A percentile compares a stretch with the other conserved stretches of the same genome.
Conservation (phyloP, 129 eudicot species). For the Tanacetum coccineum region DNA sequence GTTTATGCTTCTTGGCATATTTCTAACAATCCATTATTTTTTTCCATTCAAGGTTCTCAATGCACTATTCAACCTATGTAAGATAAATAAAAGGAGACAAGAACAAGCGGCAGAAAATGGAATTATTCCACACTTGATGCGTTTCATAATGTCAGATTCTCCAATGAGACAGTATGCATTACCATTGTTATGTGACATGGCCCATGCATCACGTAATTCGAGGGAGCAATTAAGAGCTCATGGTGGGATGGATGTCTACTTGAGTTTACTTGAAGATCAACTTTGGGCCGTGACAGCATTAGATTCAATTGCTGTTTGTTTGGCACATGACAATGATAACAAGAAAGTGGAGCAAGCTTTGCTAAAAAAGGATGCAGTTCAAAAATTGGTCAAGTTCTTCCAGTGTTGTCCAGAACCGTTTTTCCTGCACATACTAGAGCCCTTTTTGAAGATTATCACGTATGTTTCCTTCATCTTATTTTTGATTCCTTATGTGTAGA, state of each 20-base stretch:
- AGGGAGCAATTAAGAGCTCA: constrained; percentile 96
- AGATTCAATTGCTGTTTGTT: constrained; percentile 91
- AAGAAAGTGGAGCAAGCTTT: constrained; percentile 93
- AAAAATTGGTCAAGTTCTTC: constrained; percentile 86
- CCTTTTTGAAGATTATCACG: constrained; percentile 94
- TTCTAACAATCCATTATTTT: constrained; percentile 12
- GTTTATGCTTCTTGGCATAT: constrained; percentile 7
- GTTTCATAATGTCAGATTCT: constrained; percentile 79
- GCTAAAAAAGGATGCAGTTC: constrained; percentile 83
- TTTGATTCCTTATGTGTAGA: neutral
- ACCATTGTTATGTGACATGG: constrained; percentile 94
- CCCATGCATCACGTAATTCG: constrained; percentile 92
- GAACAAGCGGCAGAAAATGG: constrained; percentile 99
- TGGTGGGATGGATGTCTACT: constrained; percentile 94
- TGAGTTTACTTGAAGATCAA: constrained; percentile 92
- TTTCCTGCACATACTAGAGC: constrained; percentile 87
- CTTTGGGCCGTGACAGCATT: constrained; percentile 94
- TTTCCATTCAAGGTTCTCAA: constrained; percentile 68
- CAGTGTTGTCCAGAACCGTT: constrained; percentile 86
- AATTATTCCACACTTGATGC: constrained; percentile 92
- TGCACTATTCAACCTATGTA: constrained; percentile 93
- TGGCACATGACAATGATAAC: constrained; percentile 94
- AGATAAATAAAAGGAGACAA: constrained; percentile 95
- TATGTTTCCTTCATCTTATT: constrained; percentile 30
- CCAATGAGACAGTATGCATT: constrained; percentile 82